Evolutionary conservation across 176 grass and related monocot genomes (phyloP).

Genomic region (Oryza brachyantha): DNA sequence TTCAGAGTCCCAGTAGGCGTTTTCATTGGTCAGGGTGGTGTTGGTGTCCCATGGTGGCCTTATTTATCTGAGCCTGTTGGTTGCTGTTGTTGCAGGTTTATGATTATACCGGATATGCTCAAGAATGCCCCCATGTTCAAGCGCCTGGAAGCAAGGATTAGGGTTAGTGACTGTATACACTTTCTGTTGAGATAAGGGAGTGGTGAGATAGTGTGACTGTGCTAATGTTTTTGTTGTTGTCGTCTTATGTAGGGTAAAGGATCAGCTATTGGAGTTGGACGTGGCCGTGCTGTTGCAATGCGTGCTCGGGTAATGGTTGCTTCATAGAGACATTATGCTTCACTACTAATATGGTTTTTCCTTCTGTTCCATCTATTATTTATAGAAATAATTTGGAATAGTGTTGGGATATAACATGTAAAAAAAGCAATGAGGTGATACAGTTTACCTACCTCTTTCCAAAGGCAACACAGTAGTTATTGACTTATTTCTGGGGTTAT

Average conservation of each 20-base stretch:
- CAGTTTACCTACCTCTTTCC: background rate
- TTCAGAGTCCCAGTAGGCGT: background rate
- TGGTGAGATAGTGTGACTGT: constrained; percentile 5
- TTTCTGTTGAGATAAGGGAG: background rate
- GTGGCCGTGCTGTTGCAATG: constrained; percentile 65
- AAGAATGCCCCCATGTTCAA: constrained; percentile 73
- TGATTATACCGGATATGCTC: constrained; percentile 75
- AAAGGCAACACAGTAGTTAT: background rate
- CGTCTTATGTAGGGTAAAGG: constrained; percentile 55
- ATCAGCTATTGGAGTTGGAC: constrained; percentile 66
- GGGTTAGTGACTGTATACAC: constrained; percentile 15
- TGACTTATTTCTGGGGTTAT: background rate
- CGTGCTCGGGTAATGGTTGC: constrained; percentile 54
- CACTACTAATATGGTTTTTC: background rate
- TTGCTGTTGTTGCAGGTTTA: constrained; percentile 42
- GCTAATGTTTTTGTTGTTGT: background rate
- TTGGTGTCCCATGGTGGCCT: background rate
- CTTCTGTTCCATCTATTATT: background rate
- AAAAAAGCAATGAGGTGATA: background rate
- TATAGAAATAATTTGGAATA: background rate
- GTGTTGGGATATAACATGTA: background rate
- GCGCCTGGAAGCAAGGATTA: constrained; percentile 56
- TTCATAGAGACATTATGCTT: background rate
- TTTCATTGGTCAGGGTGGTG: background rate
- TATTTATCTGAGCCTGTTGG: background rate